phyloP scores from a whole-genome alignment of 768 basidiomycete genomes.

The Sistotremastrum niveocremeum region DNA sequence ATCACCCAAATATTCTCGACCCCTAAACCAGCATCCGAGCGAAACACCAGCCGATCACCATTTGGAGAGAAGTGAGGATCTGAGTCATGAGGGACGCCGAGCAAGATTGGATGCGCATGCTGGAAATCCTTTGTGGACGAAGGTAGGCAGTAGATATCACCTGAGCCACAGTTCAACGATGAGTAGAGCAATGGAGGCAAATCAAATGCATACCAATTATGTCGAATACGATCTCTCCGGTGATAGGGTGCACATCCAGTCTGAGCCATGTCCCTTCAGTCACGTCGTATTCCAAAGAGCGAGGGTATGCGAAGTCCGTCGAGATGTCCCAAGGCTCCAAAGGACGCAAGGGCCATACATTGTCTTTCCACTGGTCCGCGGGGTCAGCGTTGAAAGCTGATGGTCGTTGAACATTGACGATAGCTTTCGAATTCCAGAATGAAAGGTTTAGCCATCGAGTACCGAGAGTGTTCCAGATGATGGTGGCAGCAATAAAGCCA shows the following conservation, averaged over 20 bases:
- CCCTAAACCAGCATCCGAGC: conserved; percentile 60
- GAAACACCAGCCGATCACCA: conserved; percentile 51
- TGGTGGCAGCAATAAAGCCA: too few species aligned
- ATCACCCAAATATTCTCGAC: conserved; percentile 66
- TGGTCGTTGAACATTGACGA: too few species aligned
- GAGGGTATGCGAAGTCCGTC: conserved; percentile 57
- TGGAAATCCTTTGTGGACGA: conserved; percentile 16
- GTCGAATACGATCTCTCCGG: conserved; percentile 62
- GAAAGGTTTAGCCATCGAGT: too few species aligned
- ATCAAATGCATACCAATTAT: conserved; percentile 30
- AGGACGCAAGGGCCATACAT: conserved; percentile 51
- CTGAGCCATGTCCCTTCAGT: conserved; percentile 65
- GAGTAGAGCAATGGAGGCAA: too few species aligned
- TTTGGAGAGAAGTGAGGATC: conserved; percentile 63
- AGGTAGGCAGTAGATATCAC: conserved; percentile 61
- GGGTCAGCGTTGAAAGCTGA: conserved; percentile 15
- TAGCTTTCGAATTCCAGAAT: too few species aligned
- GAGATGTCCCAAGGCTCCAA: conserved; percentile 56
- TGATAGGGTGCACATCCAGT: conserved; percentile 55
- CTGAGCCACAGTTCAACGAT: not conserved
- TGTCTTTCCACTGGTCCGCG: conserved; percentile 31
- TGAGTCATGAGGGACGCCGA: conserved; percentile 54
- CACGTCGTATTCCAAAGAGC: conserved; percentile 53
- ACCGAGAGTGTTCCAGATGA: too few species aligned
- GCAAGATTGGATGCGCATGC: conserved; percentile 42